Evolutionary conservation across 2,329 filamentous ascomycete genomes (phyloP).

Genomic region (Paraphaeosphaeria sporulosa): DNA sequence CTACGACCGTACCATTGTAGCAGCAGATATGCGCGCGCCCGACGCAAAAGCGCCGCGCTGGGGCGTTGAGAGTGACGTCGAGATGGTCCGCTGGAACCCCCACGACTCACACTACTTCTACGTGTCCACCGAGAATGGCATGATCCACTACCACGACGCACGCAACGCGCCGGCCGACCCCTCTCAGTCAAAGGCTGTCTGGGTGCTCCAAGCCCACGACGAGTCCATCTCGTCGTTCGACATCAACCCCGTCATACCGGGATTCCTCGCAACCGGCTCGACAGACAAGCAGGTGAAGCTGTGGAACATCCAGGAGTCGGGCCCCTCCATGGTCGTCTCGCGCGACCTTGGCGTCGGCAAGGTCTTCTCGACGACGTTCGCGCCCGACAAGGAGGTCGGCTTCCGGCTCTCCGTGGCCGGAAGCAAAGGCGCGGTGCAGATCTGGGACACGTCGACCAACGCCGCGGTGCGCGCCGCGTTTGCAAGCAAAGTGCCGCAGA

Average conservation of each 20-base stretch:
- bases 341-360: constrained; percentile 93
- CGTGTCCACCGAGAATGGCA: constrained; percentile 89
- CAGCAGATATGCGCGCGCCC: constrained; percentile 95
- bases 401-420: constrained; percentile 94
- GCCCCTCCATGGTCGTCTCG: constrained; percentile 88
- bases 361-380: constrained; percentile 90
- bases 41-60: constrained; percentile 82
- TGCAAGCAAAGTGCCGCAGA: constrained; percentile 70
- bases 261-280: constrained; percentile 91
- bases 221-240: constrained; percentile 91
- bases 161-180: constrained; percentile 78
- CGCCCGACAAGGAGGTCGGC: constrained; percentile 86
- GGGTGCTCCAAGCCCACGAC: constrained; percentile 96
- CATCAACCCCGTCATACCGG: constrained; percentile 87
- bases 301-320: constrained; percentile 85
- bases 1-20: constrained; percentile 92
- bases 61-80: constrained; percentile 95
- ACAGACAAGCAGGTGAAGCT: constrained; percentile 96
- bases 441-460: constrained; percentile 98
- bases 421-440: constrained; percentile 88
- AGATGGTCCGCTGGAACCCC: constrained; percentile 90
- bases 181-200: constrained; percentile 80
- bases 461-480: constrained; percentile 84
- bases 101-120: constrained; percentile 95
- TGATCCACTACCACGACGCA: constrained; percentile 90